Conservation (phyloP, 2,329 filamentous ascomycete species). For the Neocatenulostroma microsporum region DNA sequence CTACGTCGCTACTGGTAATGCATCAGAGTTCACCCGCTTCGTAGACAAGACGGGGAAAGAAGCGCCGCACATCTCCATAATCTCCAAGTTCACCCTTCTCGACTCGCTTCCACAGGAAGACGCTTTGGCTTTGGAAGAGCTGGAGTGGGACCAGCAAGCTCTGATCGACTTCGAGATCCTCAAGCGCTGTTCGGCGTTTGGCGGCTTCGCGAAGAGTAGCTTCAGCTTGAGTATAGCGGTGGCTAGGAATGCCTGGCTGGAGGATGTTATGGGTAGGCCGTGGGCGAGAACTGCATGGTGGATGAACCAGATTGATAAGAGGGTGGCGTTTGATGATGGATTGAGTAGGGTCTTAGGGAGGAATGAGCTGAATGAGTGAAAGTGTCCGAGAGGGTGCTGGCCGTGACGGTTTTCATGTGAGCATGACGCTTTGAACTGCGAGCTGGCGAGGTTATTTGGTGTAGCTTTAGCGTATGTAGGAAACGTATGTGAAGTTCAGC, state of each 20-base stretch:
- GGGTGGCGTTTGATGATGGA: slow-evolving; percentile 24
- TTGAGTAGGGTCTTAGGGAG: slow-evolving; percentile 21
- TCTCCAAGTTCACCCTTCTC: slow-evolving; percentile 38
- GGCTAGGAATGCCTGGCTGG: slow-evolving; percentile 30
- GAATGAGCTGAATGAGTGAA: slow-evolving; percentile 19
- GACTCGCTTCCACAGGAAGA: slow-evolving; percentile 36
- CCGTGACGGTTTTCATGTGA: no score
- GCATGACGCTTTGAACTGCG: no score
- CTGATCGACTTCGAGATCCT: slow-evolving; percentile 47
- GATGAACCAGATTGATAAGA: slow-evolving; percentile 20
- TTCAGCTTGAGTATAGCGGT: slow-evolving; percentile 45
- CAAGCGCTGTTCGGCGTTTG: slow-evolving; percentile 37
- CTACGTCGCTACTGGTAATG: slow-evolving; percentile 40
- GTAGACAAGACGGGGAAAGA: slow-evolving; percentile 28
- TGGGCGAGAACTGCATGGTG: no score
- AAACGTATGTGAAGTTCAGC: no score
- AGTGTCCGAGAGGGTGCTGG: slow-evolving; percentile 24
- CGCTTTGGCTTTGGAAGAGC: slow-evolving; percentile 25
- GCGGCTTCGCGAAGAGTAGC: slow-evolving; percentile 39
- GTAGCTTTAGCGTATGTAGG: no score
- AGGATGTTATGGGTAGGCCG: slow-evolving; percentile 19
- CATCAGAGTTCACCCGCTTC: slow-evolving; percentile 32
- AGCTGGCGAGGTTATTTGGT: no score
- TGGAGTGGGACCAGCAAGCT: slow-evolving; percentile 45
- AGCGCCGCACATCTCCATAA: slow-evolving; percentile 31